phyloP scores from a whole-genome alignment of 305 asterid genomes.

The Withania somnifera region DNA sequence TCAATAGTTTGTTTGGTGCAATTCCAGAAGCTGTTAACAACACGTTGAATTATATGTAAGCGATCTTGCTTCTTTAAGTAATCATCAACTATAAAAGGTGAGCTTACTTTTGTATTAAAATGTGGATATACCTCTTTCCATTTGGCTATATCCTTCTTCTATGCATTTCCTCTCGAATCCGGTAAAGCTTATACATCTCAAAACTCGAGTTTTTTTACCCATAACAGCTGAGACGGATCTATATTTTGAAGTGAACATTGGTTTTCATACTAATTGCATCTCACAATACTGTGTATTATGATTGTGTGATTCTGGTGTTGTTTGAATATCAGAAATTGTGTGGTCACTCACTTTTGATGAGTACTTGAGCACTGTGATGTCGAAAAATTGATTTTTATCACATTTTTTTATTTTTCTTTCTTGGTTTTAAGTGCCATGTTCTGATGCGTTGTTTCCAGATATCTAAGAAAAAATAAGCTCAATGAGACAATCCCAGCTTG shows the following conservation, averaged over 20 bases:
- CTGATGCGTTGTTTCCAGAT: constrained; percentile 3
- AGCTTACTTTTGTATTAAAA: no score
- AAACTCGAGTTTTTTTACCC: not conserved
- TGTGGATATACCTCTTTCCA: not conserved
- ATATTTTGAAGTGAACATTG: not conserved
- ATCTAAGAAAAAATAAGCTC: not conserved
- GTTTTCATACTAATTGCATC: not conserved
- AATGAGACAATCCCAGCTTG: constrained; percentile 3
- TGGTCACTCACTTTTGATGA: not conserved
- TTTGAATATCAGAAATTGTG: not conserved
- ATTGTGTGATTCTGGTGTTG: not conserved
- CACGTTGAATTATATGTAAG: not conserved
- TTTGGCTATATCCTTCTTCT: not conserved
- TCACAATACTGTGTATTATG: not conserved
- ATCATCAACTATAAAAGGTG: not conserved
- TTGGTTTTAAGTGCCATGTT: not conserved
- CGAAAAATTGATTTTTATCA: not conserved
- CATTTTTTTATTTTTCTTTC: not conserved
- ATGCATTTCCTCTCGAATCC: not conserved
- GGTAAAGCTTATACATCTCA: not conserved
- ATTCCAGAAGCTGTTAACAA: not conserved
- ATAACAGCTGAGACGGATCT: not conserved
- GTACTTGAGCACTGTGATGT: not conserved
- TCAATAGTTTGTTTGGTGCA: constrained; percentile 4
- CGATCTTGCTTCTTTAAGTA: not conserved